Conservation (phyloP, 148 eudicot species). For the Camellia japonica region DNA sequence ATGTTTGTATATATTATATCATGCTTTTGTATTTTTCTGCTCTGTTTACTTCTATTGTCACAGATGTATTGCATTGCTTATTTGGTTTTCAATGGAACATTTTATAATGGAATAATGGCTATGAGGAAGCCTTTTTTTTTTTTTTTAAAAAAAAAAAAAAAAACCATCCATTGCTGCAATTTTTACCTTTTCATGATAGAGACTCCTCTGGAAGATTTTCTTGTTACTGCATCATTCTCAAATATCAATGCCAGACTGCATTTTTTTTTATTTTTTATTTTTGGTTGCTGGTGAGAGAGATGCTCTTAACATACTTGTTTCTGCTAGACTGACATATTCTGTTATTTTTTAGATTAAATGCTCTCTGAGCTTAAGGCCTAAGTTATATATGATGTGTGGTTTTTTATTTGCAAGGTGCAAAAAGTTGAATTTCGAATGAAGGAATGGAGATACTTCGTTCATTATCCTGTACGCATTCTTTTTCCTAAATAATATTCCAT, state of each 20-base stretch:
- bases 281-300: background rate
- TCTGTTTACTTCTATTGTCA: background rate
- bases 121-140: background rate
- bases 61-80: background rate
- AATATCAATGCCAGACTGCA: background rate
- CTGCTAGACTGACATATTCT: background rate
- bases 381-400: background rate
- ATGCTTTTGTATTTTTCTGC: background rate
- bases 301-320: background rate
- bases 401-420: slow-evolving; percentile 30
- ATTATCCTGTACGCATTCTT: slow-evolving; percentile 34
- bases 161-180: background rate
- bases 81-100: background rate
- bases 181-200: background rate
- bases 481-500: background rate
- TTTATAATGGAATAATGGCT: background rate
- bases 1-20: background rate
- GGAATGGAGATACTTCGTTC: slow-evolving; percentile 32
- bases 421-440: slow-evolving; percentile 21
- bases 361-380: background rate
- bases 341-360: background rate
- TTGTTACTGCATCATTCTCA: background rate
- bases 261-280: too few species aligned
- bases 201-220: background rate
- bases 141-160: too few species aligned